Evolutionary conservation across 192 early-diverging fungal genomes (phyloP).

Genomic region (Backusella psychrophila): DNA sequence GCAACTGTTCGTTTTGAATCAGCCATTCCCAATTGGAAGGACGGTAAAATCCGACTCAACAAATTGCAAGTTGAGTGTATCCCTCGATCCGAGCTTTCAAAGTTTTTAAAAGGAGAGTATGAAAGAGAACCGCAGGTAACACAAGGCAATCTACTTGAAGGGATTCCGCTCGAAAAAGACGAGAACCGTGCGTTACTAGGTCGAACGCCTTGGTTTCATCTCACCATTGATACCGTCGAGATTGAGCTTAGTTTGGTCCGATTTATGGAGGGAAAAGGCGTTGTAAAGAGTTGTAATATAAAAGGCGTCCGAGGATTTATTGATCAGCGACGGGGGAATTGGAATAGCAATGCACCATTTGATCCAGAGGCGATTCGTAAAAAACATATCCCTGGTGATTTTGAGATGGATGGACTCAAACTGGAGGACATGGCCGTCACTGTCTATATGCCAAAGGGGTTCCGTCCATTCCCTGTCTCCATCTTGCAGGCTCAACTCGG

Average conservation of each 20-base stretch:
- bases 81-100: conserved; percentile 32
- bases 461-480: conserved; percentile 84
- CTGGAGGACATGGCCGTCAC: conserved; percentile 88
- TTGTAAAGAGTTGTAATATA: conserved; percentile 78
- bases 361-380: conserved; percentile 59
- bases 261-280: conserved; percentile 83
- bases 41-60: conserved; percentile 79
- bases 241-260: conserved; percentile 84
- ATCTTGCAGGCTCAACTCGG: conserved; percentile 84
- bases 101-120: conserved; percentile 21
- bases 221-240: conserved; percentile 80
- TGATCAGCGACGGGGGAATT: conserved; percentile 77
- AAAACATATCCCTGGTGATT: conserved; percentile 69
- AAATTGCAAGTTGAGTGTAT: conserved; percentile 67
- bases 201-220: conserved; percentile 63
- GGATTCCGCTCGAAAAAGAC: conserved; percentile 29
- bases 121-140: neutral
- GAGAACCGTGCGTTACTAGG: conserved; percentile 23
- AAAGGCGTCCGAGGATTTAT: conserved; percentile 89
- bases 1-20: conserved; percentile 85
- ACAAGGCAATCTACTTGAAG: conserved; percentile 22
- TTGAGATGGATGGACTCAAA: conserved; percentile 78
- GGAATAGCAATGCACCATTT: conserved; percentile 62
- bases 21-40: conserved; percentile 91
- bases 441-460: conserved; percentile 75